A percentile compares a stretch with the other conserved stretches of the same genome.
Evolutionary conservation across 768 basidiomycete species (phyloP).

Genomic region (Tubosaeta sp.): DNA sequence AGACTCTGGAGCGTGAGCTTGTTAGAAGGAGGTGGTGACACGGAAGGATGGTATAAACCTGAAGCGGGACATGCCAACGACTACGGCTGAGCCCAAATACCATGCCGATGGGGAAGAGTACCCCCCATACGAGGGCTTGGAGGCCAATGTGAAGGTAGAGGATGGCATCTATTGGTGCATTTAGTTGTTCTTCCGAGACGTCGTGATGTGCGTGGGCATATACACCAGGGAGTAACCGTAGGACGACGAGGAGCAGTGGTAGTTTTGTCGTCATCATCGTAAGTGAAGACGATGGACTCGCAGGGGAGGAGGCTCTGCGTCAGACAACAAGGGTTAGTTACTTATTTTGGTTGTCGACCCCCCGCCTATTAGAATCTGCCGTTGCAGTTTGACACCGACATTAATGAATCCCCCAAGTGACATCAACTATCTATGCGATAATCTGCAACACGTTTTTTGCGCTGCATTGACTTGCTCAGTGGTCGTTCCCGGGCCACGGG

Average conservation of each 20-base stretch:
- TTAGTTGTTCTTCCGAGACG: conserved; percentile 57
- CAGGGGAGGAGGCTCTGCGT: neutral
- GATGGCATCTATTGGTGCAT: conserved; percentile 68
- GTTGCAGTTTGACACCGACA: no score
- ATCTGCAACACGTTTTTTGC: no score
- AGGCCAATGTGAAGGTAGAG: conserved; percentile 81
- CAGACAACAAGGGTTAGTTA: neutral
- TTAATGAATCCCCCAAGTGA: no score
- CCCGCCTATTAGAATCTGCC: no score
- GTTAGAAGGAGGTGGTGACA: neutral
- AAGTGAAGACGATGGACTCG: neutral
- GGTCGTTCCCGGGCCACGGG: no score
- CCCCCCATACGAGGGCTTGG: conserved; percentile 77
- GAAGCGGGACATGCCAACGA: conserved; percentile 87
- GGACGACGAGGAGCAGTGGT: conserved; percentile 7
- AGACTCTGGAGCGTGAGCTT: conserved; percentile 40
- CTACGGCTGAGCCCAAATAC: conserved; percentile 72
- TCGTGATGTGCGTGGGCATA: conserved; percentile 58
- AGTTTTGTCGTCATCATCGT: conserved; percentile 2
- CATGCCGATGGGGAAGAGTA: conserved; percentile 84
- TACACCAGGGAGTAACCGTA: conserved; percentile 2
- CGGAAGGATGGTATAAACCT: conserved; percentile 35
- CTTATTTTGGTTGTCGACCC: neutral
- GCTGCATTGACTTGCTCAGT: no score
- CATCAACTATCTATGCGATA: no score